These are phyloP conservation scores for Cynara cardunculus DNA, from an alignment of 129 eudicot genomes.

Conservation along the genomic window DNA sequence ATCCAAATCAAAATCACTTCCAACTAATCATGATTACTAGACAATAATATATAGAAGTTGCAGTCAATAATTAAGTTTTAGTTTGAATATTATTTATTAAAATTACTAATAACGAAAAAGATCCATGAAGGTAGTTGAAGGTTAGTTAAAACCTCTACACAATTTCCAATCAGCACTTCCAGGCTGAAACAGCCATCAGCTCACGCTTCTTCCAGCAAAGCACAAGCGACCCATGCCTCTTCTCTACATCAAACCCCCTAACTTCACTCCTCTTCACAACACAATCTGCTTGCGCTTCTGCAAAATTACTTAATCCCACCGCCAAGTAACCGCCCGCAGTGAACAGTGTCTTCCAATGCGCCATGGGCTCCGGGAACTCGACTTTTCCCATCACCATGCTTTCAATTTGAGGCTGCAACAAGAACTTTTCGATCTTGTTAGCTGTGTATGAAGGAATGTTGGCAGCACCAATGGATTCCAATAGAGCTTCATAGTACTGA, in stretches of 20 bases:
- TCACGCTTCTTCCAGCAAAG: constrained; percentile 56
- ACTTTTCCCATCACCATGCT: constrained; percentile 49
- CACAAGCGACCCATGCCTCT: constrained; percentile 49
- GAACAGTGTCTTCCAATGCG: constrained; percentile 48
- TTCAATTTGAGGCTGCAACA: constrained; percentile 51
- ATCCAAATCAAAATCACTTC: neutral
- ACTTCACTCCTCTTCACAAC: constrained; percentile 43
- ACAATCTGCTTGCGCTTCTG: constrained; percentile 67
- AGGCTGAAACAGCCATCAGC: constrained; percentile 54
- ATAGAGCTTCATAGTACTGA: constrained; percentile 47
- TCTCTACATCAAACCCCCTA: constrained; percentile 57
- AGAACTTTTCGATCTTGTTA: constrained; percentile 53
- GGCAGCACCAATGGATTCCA: constrained; percentile 47
- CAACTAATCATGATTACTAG: neutral
- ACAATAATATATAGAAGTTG: neutral
- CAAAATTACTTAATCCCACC: constrained; percentile 42
- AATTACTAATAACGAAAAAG: neutral
- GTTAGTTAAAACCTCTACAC: neutral
- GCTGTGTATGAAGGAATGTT: constrained; percentile 35
- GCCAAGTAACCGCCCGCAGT: constrained; percentile 48
- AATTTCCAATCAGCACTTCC: constrained; percentile 50
- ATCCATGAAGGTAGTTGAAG: neutral
- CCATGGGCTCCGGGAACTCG: constrained; percentile 42
- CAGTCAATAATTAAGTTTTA: no score
- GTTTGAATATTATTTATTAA: neutral